Evolutionary conservation across 169 alveolate species (phyloP), one percentile per base, ranked within the genome.

Genomic region (Miamiensis avidus): DNA sequence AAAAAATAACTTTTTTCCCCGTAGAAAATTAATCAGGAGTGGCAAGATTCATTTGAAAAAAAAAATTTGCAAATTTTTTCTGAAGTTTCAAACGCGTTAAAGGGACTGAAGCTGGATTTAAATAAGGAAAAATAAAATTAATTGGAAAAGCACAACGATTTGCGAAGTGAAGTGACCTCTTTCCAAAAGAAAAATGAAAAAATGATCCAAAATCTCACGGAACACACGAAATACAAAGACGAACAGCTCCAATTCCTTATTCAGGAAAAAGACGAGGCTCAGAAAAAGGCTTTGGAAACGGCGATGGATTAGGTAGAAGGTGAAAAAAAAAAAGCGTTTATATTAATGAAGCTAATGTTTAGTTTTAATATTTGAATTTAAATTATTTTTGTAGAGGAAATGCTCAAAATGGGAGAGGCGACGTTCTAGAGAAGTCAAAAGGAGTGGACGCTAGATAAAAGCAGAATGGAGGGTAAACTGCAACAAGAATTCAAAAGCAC

Each of bases 41-140:
- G 90, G 90, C 81, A 86, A 81, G 74, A 79, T 25, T n/a, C 49
- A 20, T 86, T 86, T 81, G 79, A 78, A 33, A 73, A 79, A 33
- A 86, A 86, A 64, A 86, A 86, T 81, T 75, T 86, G 64, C 81
- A 64, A 27, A 86, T 86, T 1, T 86, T 86, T 65, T 78, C 77
- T 27, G 90, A 86, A 86, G 79, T 86, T 73, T 81, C 87, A 64
- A 75, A 82, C 28, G 79, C 78, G 16, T 33, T 86, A 28, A 86
- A 86, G 20, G 84, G 79, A 20, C 30, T 81, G 0, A 86, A 86
- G 65, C 49, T 64, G 11, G 90, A 86, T 31, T 69, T 75, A 34
- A n/a, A 31, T 26, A 74, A 69, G 20, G 90, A 86, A 74, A 86
- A 69, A 73, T 49, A 74, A 75, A 86, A 86, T 74, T 29, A 31